phyloP scores from a whole-genome alignment of 1,284 basidiomycete genomes.

The Flammula alnicola region DNA sequence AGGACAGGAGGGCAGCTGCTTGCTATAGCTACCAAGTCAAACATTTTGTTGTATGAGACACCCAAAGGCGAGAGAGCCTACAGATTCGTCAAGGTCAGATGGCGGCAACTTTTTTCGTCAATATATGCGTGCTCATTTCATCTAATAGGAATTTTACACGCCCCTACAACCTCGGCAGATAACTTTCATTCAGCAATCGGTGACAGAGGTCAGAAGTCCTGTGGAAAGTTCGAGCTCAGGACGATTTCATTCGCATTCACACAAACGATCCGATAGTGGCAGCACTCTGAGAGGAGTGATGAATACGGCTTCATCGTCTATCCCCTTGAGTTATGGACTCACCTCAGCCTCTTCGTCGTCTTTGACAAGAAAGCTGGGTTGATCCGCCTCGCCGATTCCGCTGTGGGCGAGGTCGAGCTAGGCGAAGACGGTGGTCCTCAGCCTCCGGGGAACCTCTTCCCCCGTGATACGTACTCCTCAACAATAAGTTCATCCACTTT shows the following conservation, averaged over 20 bases:
- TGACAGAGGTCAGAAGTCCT: slow-evolving; percentile 46
- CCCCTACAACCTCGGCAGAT: slow-evolving; percentile 66
- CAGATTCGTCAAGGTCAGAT: slow-evolving; percentile 71
- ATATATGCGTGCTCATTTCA: neutral
- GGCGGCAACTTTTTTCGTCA: slow-evolving; percentile 4
- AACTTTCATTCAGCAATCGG: slow-evolving; percentile 70
- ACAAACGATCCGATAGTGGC: slow-evolving; percentile 41
- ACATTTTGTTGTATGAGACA: slow-evolving; percentile 77
- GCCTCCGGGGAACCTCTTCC: slow-evolving; percentile 28
- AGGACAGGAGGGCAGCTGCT: slow-evolving; percentile 65
- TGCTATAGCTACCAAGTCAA: slow-evolving; percentile 75
- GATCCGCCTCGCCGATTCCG: slow-evolving; percentile 77
- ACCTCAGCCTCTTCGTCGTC: slow-evolving; percentile 74
- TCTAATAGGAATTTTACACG: slow-evolving; percentile 71
- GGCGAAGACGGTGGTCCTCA: slow-evolving; percentile 50
- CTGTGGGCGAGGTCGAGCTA: slow-evolving; percentile 76
- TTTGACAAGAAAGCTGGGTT: slow-evolving; percentile 84
- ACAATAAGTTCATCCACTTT: slow-evolving; percentile 32
- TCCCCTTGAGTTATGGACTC: slow-evolving; percentile 59
- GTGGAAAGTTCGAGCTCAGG: slow-evolving; percentile 42
- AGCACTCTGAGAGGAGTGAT: slow-evolving; percentile 31
- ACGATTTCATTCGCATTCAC: slow-evolving; percentile 30
- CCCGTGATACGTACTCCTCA: slow-evolving; percentile 32
- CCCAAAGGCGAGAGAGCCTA: slow-evolving; percentile 82
- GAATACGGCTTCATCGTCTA: slow-evolving; percentile 29